These are phyloP conservation scores for Gentiana macrophylla DNA, from an alignment of 257 asterid species.

Conservation along the genomic window DNA sequence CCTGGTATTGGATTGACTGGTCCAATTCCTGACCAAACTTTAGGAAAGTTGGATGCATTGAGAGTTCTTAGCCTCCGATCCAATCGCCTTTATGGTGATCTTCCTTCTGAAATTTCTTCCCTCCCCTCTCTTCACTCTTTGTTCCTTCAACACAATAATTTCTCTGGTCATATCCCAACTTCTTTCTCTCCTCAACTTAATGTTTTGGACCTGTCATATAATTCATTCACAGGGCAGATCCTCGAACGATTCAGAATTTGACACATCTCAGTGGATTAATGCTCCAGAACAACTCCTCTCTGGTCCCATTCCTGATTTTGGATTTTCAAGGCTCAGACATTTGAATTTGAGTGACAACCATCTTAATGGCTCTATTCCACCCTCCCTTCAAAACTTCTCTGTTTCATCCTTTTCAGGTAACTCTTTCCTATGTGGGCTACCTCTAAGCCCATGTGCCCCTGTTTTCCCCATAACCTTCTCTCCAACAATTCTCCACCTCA, in stretches of 20 bases:
- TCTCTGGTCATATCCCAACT: constrained; percentile 35
- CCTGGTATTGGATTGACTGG: constrained; percentile 34
- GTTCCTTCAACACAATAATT: constrained; percentile 29
- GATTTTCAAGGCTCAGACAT: constrained; percentile 34
- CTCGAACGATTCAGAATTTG: constrained; percentile 28
- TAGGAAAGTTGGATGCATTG: constrained; percentile 25
- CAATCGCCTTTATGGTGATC: constrained; percentile 32
- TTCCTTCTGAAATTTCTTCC: constrained; percentile 33
- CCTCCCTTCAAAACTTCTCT: constrained; percentile 46
- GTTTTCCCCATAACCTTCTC: constrained; percentile 36
- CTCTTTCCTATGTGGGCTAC: constrained; percentile 48
- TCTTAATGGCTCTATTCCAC: constrained; percentile 59
- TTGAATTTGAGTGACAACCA: constrained; percentile 56
- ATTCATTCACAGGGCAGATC: constrained; percentile 29
- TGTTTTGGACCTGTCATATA: constrained; percentile 32
- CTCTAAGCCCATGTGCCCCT: constrained; percentile 44
- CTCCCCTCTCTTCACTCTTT: constrained; percentile 34
- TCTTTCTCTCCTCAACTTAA: constrained; percentile 19
- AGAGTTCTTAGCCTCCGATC: constrained; percentile 34
- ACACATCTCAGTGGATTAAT: constrained; percentile 43
- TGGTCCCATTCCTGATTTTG: constrained; percentile 49
- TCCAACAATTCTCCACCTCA: constrained; percentile 19
- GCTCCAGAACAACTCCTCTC: constrained; percentile 68
- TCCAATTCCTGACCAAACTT: constrained; percentile 25
- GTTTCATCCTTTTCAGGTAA: constrained; percentile 63